phyloP scores from a whole-genome alignment of 768 basidiomycete genomes.

The Suillus plorans region DNA sequence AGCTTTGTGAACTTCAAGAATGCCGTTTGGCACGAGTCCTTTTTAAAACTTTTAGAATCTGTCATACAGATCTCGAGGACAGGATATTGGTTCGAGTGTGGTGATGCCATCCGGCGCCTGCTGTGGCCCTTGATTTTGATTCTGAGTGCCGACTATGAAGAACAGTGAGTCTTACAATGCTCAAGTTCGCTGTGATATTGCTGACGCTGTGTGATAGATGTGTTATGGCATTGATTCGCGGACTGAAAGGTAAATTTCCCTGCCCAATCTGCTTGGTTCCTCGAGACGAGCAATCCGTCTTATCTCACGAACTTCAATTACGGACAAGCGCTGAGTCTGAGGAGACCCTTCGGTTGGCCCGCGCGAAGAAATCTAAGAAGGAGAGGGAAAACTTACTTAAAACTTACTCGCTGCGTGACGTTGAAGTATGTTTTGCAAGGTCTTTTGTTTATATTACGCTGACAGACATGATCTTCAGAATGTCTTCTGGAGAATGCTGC shows the following conservation, averaged over 20 bases:
- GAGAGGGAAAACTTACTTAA: conserved; percentile 4
- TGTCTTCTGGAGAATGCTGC: too few relatives aligned
- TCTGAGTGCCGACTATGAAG: too few relatives aligned
- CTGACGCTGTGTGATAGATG: conserved; percentile 13
- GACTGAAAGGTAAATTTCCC: conserved; percentile 9
- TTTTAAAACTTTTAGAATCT: too few relatives aligned
- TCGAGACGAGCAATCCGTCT: neutral
- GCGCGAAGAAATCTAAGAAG: neutral
- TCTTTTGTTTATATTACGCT: too few relatives aligned
- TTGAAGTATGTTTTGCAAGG: too few relatives aligned
- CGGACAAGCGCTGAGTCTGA: neutral
- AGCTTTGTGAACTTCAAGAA: too few relatives aligned
- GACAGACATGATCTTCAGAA: too few relatives aligned
- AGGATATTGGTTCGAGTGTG: conserved; percentile 4
- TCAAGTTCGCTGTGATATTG: neutral
- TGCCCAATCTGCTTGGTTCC: conserved; percentile 20
- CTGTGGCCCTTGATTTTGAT: conserved; percentile 8
- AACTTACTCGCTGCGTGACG: too few relatives aligned
- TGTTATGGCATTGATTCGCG: conserved; percentile 18
- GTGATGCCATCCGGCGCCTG: neutral
- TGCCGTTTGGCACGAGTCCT: too few relatives aligned
- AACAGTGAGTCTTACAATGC: conserved; percentile 16
- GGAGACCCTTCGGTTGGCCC: neutral
- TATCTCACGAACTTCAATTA: neutral
- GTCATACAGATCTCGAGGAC: conserved; percentile 2